phyloP scores from a whole-genome alignment of 2,329 filamentous ascomycete genomes.

The Fusarium oxysporum region DNA sequence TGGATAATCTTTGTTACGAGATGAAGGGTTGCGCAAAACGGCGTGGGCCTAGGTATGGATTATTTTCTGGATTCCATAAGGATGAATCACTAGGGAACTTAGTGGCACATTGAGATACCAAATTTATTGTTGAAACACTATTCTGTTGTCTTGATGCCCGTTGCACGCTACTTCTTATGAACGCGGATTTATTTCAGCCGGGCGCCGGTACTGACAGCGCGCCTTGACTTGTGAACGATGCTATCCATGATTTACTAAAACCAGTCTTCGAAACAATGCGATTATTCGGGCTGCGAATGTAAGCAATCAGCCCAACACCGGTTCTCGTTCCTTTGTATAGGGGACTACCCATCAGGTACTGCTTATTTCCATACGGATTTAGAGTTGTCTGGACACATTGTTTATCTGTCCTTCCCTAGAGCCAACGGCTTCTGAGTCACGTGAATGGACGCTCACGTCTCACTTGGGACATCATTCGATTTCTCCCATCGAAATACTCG shows the following conservation, averaged over 20 bases:
- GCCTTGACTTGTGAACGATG: background rate
- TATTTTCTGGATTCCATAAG: slow-evolving; percentile 5
- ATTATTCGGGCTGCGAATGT: background rate
- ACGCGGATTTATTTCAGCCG: background rate
- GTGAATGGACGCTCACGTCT: background rate
- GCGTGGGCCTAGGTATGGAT: background rate
- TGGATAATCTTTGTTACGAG: slow-evolving; percentile 13
- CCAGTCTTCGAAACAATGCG: background rate
- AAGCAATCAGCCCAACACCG: background rate
- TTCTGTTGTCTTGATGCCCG: background rate
- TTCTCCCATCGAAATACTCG: background rate
- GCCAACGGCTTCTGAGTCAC: background rate
- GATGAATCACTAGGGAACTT: background rate
- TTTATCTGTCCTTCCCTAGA: background rate
- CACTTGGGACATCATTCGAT: background rate
- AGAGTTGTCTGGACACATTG: background rate
- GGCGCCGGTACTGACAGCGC: background rate
- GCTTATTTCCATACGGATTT: background rate
- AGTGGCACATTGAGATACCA: slow-evolving; percentile 27
- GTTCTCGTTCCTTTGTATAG: background rate
- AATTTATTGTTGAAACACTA: slow-evolving; percentile 1
- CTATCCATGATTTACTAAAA: background rate
- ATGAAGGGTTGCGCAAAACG: background rate
- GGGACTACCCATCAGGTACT: background rate
- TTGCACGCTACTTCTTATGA: no score